Percentiles rank a stretch among this genome's conserved stretches.
Conservation (phyloP, 2,329 filamentous ascomycete species). For the Botryotinia globosa region DNA sequence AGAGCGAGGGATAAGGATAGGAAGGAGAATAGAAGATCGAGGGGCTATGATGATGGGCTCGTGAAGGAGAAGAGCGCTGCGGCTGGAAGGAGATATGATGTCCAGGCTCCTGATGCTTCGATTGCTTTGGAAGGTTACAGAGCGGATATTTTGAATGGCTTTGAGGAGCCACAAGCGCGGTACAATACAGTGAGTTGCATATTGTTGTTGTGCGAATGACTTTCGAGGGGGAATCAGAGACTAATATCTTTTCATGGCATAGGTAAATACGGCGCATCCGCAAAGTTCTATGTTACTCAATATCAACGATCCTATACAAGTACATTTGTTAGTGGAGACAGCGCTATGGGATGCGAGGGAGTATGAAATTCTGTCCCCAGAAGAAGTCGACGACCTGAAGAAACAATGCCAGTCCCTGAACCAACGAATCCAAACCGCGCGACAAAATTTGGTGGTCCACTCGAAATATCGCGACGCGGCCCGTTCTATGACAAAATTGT, state of each 20-base stretch:
- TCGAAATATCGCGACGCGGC: conserved; percentile 94
- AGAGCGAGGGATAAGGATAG: background rate
- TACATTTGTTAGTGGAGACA: conserved; percentile 91
- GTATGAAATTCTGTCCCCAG: conserved; percentile 82
- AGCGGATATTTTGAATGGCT: conserved; percentile 52
- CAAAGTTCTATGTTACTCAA: conserved; percentile 59
- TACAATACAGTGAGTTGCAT: conserved; percentile 53
- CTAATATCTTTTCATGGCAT: conserved; percentile 18
- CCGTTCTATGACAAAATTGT: conserved; percentile 77
- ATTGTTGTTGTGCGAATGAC: background rate
- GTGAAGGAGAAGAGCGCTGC: conserved; percentile 5
- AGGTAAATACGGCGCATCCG: conserved; percentile 52
- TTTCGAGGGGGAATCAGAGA: background rate
- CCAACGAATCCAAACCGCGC: conserved; percentile 76
- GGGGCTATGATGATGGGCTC: conserved; percentile 5
- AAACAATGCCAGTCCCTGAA: conserved; percentile 73
- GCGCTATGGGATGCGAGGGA: conserved; percentile 83
- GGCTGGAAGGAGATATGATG: conserved; percentile 12
- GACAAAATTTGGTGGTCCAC: conserved; percentile 82
- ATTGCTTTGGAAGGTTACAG: conserved; percentile 59
- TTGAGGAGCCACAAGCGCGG: conserved; percentile 52
- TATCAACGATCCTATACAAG: conserved; percentile 70
- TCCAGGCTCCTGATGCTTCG: conserved; percentile 30
- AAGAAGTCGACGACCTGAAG: conserved; percentile 89
- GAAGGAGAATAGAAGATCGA: conserved; percentile 9